phyloP scores from a whole-genome alignment of 768 basidiomycete genomes.

The Fomitopsis serialis region DNA sequence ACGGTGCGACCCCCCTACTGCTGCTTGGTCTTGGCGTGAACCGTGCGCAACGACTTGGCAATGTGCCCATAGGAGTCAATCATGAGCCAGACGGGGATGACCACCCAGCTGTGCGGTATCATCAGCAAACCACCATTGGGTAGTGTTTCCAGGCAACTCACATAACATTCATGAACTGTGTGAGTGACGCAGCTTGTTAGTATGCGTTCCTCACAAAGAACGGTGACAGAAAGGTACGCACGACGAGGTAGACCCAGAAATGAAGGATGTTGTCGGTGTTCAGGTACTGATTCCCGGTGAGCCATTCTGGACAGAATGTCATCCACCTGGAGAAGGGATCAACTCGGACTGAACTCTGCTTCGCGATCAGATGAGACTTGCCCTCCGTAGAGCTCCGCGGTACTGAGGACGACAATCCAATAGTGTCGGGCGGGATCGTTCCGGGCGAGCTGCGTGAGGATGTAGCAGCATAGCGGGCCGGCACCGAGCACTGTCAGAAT shows the following conservation, averaged over 20 bases:
- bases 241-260: constrained; percentile 78
- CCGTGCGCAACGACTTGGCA: constrained; percentile 47
- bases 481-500: constrained; percentile 77
- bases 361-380: constrained; percentile 16
- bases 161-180: constrained; percentile 78
- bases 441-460: constrained; percentile 58
- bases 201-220: not conserved
- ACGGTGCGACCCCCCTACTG: no score
- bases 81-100: constrained; percentile 73
- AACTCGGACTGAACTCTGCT: not conserved
- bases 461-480: constrained; percentile 69
- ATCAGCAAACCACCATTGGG: constrained; percentile 3
- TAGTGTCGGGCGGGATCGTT: constrained; percentile 66
- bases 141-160: constrained; percentile 33
- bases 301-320: constrained; percentile 88
- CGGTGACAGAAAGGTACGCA: constrained; percentile 33
- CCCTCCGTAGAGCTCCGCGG: constrained; percentile 77
- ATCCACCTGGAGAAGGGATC: constrained; percentile 45
- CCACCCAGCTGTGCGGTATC: constrained; percentile 58
- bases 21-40: constrained; percentile 9
- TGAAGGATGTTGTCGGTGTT: constrained; percentile 65
- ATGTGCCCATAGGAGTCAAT: constrained; percentile 72
- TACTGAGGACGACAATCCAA: constrained; percentile 77
- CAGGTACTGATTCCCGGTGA: constrained; percentile 67
- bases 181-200: not conserved